Conservation (phyloP, 2,329 filamentous ascomycete genomes). For the Diaporthe amygdali region DNA sequence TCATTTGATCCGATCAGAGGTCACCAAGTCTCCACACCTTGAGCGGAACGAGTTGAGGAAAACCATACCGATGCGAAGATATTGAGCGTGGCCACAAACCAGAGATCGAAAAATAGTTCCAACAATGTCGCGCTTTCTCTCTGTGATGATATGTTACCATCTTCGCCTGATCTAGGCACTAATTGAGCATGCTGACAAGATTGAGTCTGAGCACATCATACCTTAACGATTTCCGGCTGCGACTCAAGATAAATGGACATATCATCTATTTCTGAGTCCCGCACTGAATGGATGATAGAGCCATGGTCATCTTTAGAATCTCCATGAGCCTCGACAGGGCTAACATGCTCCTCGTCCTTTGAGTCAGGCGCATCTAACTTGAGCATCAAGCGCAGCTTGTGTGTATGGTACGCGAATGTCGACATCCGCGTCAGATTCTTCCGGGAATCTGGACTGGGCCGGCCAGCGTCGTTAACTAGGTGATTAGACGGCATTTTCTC, state of each 20-base stretch:
- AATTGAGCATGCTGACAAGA: neutral
- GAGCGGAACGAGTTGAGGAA: neutral
- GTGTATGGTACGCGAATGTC: neutral
- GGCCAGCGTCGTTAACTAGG: neutral
- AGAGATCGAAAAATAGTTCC: conserved; percentile 7
- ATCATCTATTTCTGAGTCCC: neutral
- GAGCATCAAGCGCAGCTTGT: conserved; percentile 8
- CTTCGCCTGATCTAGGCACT: neutral
- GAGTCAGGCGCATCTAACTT: neutral
- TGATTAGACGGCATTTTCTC: neutral
- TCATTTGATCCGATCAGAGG: no score
- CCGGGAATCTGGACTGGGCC: neutral
- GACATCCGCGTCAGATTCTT: neutral
- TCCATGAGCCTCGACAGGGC: neutral
- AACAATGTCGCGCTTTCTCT: neutral
- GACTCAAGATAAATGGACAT: conserved; percentile 8
- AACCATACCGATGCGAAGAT: conserved; percentile 13
- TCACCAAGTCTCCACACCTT: neutral
- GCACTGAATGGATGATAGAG: neutral
- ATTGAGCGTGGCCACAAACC: conserved; percentile 14
- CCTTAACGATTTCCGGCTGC: neutral
- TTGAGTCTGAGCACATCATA: neutral
- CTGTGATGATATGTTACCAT: neutral
- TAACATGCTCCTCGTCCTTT: neutral
- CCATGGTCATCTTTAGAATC: neutral